phyloP scores from a whole-genome alignment of 2,329 filamentous ascomycete species.

The Fusarium continuum region DNA sequence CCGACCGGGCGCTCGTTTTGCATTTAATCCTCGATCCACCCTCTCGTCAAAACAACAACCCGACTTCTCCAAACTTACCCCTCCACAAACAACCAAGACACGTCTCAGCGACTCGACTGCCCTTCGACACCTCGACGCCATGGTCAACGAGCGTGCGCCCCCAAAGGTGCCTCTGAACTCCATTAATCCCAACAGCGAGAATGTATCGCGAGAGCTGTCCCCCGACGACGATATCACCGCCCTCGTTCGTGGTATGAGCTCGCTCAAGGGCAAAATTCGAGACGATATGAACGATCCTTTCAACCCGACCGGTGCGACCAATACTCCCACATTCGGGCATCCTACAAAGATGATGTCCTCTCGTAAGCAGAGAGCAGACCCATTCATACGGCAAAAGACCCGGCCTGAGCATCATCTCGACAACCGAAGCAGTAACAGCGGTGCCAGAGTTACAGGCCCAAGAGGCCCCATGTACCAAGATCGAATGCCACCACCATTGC shows the following conservation, averaged over 20 bases:
- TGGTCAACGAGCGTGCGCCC: slow-evolving; percentile 60
- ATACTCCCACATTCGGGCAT: slow-evolving; percentile 50
- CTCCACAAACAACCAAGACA: slow-evolving; percentile 8
- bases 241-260: slow-evolving; percentile 45
- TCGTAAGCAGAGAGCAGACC: slow-evolving; percentile 64
- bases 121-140: slow-evolving; percentile 43
- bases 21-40: slow-evolving; percentile 35
- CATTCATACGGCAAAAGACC: slow-evolving; percentile 64
- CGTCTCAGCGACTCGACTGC: slow-evolving; percentile 15
- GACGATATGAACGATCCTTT: slow-evolving; percentile 20
- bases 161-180: slow-evolving; percentile 56
- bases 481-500: slow-evolving; percentile 56
- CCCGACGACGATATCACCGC: slow-evolving; percentile 49
- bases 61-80: slow-evolving; percentile 27
- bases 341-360: slow-evolving; percentile 57
- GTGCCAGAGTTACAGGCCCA: slow-evolving; percentile 59
- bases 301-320: slow-evolving; percentile 18
- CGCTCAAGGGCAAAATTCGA: slow-evolving; percentile 40
- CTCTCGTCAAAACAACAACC: slow-evolving; percentile 29
- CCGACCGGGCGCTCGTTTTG: slow-evolving; percentile 32
- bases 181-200: slow-evolving; percentile 46
- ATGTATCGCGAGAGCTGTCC: slow-evolving; percentile 39
- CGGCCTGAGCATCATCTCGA: slow-evolving; percentile 67
- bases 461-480: slow-evolving; percentile 58
- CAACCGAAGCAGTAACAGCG: slow-evolving; percentile 37